Conservation (phyloP, 441 rosid species). For the Breynia disticha region DNA sequence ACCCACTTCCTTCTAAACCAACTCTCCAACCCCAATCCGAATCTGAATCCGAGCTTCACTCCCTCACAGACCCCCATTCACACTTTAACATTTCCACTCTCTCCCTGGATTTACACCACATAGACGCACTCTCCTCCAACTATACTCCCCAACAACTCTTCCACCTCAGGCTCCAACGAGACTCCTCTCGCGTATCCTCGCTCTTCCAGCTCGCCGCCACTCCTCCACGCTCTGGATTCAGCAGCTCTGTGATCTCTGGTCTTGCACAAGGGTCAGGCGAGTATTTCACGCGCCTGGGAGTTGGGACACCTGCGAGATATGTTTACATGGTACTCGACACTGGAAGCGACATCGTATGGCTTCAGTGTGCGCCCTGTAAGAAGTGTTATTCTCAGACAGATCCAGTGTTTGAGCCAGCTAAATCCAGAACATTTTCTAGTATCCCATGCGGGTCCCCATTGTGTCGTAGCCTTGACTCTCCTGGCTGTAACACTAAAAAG, state of each 20-base stretch:
- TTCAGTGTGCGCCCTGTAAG: constrained; percentile 81
- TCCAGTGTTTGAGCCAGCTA: constrained; percentile 65
- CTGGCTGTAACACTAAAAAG: constrained; percentile 41
- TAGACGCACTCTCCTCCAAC: constrained; percentile 45
- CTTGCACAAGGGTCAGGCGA: constrained; percentile 87
- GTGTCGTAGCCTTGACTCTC: constrained; percentile 55
- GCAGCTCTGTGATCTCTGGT: constrained; percentile 75
- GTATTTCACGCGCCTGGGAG: constrained; percentile 83
- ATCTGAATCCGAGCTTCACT: constrained; percentile 2
- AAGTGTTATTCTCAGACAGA: constrained; percentile 77
- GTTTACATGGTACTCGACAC: constrained; percentile 81
- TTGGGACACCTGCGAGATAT: constrained; percentile 72
- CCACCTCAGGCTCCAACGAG: constrained; percentile 50
- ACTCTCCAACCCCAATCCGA: constrained; percentile 30
- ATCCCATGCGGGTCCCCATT: constrained; percentile 57
- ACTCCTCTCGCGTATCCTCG: constrained; percentile 37
- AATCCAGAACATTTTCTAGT: constrained; percentile 40
- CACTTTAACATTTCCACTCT: constrained; percentile 18
- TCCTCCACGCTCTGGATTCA: constrained; percentile 37
- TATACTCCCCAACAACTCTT: constrained; percentile 39
- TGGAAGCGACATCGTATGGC: constrained; percentile 91
- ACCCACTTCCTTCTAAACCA: constrained; percentile 38
- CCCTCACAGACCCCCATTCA: constrained; percentile 8
- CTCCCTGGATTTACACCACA: constrained; percentile 39
- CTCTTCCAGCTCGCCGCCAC: constrained; percentile 22